Evolutionary conservation across 768 basidiomycete genomes (phyloP).

Genomic region (Boletellus emodensis): DNA sequence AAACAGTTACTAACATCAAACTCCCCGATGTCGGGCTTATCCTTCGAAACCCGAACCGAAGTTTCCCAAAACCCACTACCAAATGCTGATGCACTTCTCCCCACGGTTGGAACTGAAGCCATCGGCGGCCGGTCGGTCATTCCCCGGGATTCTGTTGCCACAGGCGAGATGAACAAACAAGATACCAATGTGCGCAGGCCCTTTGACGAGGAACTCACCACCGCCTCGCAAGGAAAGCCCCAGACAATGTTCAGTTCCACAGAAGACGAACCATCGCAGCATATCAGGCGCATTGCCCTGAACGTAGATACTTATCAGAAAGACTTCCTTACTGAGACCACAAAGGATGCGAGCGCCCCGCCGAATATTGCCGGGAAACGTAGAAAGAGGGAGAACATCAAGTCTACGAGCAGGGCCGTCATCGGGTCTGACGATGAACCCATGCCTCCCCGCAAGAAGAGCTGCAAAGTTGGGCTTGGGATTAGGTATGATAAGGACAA

Average conservation of each 20-base stretch:
- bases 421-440: constrained; percentile 14
- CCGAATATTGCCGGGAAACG: constrained; percentile 22
- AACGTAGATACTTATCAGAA: neutral
- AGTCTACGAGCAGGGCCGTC: neutral
- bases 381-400: constrained; percentile 23
- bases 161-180: neutral
- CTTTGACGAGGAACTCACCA: neutral
- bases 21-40: constrained; percentile 10
- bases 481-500: neutral
- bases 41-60: constrained; percentile 16
- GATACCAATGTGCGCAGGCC: neutral
- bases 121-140: neutral
- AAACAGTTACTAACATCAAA: neutral
- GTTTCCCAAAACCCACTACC: constrained; percentile 5
- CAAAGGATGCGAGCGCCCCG: constrained; percentile 1
- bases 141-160: neutral
- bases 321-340: neutral
- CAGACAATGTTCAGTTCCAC: neutral
- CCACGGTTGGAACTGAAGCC: neutral
- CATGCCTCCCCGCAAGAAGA: constrained; percentile 20
- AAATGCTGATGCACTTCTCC: constrained; percentile 1
- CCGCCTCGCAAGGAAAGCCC: neutral
- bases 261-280: neutral
- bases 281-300: neutral
- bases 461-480: constrained; percentile 6